phyloP scores from a whole-genome alignment of 2,329 filamentous ascomycete genomes.

The Trichoderma afroharzianum region DNA sequence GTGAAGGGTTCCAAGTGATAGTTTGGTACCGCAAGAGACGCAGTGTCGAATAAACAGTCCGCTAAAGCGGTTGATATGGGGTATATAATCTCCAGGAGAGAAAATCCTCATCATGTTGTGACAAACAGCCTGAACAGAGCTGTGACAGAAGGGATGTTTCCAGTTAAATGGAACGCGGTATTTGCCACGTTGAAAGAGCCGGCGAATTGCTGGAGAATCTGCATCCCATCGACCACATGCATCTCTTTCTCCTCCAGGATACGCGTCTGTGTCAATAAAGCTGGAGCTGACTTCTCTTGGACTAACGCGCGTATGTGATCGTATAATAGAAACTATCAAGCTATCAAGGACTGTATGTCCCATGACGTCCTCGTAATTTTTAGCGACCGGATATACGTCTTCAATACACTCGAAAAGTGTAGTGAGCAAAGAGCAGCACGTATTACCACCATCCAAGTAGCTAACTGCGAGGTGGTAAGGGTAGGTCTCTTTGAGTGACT shows the following conservation, averaged over 20 bases:
- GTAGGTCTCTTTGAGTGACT: background rate
- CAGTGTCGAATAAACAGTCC: background rate
- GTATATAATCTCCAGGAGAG: background rate
- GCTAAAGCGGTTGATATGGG: background rate
- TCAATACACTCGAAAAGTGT: too few species aligned
- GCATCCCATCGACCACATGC: background rate
- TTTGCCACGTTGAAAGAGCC: background rate
- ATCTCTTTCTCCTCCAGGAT: background rate
- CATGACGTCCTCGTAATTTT: background rate
- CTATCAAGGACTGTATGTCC: background rate
- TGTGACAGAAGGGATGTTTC: background rate
- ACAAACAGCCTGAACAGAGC: background rate
- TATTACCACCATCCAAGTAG: background rate
- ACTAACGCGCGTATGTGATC: background rate
- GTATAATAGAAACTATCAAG: background rate
- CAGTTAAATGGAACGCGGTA: background rate
- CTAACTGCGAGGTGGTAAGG: background rate
- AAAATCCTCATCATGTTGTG: background rate
- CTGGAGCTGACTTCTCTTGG: background rate
- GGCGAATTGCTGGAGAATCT: background rate
- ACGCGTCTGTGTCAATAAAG: background rate
- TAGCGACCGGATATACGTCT: background rate
- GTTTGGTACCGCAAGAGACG: fast-evolving
- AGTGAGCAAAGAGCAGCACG: background rate
- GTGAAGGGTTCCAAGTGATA: background rate